Evolutionary conservation across 2,329 filamentous ascomycete genomes (phyloP).

Genomic region (Stagonosporopsis rhizophila): DNA sequence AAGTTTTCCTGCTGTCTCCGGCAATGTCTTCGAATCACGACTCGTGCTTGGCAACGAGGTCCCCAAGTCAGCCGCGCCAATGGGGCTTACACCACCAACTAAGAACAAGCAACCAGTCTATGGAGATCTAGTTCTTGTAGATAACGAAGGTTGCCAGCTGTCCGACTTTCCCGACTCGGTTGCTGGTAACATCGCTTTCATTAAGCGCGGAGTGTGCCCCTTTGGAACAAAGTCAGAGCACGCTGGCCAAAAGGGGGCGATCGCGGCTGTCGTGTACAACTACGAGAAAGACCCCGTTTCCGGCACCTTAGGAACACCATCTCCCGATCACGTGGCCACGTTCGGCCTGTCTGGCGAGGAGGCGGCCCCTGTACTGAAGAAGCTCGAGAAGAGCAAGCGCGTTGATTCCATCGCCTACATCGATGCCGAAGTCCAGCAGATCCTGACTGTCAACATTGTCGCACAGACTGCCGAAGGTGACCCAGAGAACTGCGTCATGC

Average conservation of each 20-base stretch:
- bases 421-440: slow-evolving; percentile 57
- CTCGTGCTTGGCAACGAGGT: slow-evolving; percentile 45
- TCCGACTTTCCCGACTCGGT: slow-evolving; percentile 68
- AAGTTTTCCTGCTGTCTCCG: slow-evolving; percentile 46
- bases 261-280: slow-evolving; percentile 79
- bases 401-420: slow-evolving; percentile 56
- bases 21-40: slow-evolving; percentile 47
- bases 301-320: slow-evolving; percentile 73
- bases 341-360: slow-evolving; percentile 72
- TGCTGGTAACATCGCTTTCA: slow-evolving; percentile 72
- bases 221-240: slow-evolving; percentile 76
- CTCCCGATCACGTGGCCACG: slow-evolving; percentile 67
- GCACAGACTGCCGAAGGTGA: slow-evolving; percentile 50
- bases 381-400: slow-evolving; percentile 58
- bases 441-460: slow-evolving; percentile 56
- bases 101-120: slow-evolving; percentile 48
- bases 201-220: slow-evolving; percentile 73
- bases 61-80: slow-evolving; percentile 44
- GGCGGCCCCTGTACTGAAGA: slow-evolving; percentile 60
- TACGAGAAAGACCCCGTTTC: slow-evolving; percentile 66
- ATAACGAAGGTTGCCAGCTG: slow-evolving; percentile 43
- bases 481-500: slow-evolving; percentile 50
- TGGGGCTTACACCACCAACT: slow-evolving; percentile 48
- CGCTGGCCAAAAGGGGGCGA: slow-evolving; percentile 74
- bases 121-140: slow-evolving; percentile 43